Base-by-base conservation (phyloP, 2,329 filamentous ascomycete species). In the Fusarium hainanense region DNA sequence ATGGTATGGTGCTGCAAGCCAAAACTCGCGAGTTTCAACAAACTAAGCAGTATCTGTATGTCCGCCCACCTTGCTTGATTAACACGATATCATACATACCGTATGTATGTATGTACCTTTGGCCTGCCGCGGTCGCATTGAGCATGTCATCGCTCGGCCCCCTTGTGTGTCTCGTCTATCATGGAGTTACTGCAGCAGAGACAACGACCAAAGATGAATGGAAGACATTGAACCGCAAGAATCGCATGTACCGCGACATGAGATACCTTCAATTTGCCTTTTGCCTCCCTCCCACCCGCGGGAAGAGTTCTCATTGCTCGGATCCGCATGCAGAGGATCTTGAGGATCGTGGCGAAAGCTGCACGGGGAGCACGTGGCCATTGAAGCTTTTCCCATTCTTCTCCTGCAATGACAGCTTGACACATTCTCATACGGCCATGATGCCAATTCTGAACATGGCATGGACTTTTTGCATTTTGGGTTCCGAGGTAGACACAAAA, bases 391-490 rank as follows among this genome's bases (percentile, higher is more conserved):
- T 7, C 34, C 42, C 47, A 34, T 44, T 30, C 37, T 18, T 57
- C 32, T 52, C 34, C 28, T 16, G 28, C 55, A 51, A 62, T 68
- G 63, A 68, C 64, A 68, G 57, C 63, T 63, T 48, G 30, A 66
- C 42, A 62, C 11, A 51, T 51, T 50, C 41, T 67, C 46, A 67
- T 67, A 67, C 64, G 63, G 47, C 21, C 51, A 23, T n/a, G 49
- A 52, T 41, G 55, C 34, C 34, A 20, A 66, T 61, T 48, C 37
- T 25, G 48, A 49, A 55, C 48, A 66, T 66, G 61, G 54, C 48
- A 66, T 66, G 61, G 54, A 30, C 48, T 54, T 59, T 58, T 58
- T 55, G 25, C 4, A 8, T 21, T 25, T 47, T 23, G 16, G 25
- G 21, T 40, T 27, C 54, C 49, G 44, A 44, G 25, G 44, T 21